A percentile compares a stretch with the other conserved stretches of the same genome.
These are phyloP conservation scores for Candida broadrunensis DNA, from an alignment of 805 yeast genomes.

Conservation along the genomic window DNA sequence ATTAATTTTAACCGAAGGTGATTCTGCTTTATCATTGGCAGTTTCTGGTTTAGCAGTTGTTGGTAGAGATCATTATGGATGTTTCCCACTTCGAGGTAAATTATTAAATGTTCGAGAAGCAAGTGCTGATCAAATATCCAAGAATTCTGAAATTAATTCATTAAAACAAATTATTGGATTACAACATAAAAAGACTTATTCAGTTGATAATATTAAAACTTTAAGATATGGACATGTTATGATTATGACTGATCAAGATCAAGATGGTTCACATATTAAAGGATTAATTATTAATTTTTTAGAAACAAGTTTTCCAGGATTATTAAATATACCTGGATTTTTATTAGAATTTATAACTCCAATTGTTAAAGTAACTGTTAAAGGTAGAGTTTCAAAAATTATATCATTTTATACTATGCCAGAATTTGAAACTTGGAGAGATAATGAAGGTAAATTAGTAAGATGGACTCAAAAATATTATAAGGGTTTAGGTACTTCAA, in stretches of 20 bases:
- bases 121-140: conserved; percentile 88
- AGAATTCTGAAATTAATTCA: conserved; percentile 92
- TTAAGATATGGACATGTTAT: conserved; percentile 93
- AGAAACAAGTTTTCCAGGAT: conserved; percentile 92
- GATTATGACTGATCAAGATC: conserved; percentile 99
- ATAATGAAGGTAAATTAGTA: conserved; percentile 65
- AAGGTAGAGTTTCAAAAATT: conserved; percentile 53
- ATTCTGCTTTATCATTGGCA: conserved; percentile 89
- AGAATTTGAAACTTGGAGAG: conserved; percentile 93
- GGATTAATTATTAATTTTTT: conserved; percentile 91
- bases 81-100: conserved; percentile 94
- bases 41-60: conserved; percentile 92
- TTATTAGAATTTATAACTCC: conserved; percentile 94
- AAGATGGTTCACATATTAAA: conserved; percentile 97
- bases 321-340: conserved; percentile 86
- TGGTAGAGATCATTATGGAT: conserved; percentile 93
- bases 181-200: conserved; percentile 84
- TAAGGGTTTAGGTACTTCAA: conserved; percentile 98
- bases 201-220: conserved; percentile 56
- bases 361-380: conserved; percentile 82
- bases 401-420: conserved; percentile 92
- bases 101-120: conserved; percentile 95
- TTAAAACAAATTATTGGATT: conserved; percentile 93
- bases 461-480: conserved; percentile 94
- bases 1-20: conserved; percentile 92